Percentiles rank a stretch among this genome's conserved stretches.
Conservation (phyloP, 2,329 filamentous ascomycete species). For the Sporothrix euskadiensis region DNA sequence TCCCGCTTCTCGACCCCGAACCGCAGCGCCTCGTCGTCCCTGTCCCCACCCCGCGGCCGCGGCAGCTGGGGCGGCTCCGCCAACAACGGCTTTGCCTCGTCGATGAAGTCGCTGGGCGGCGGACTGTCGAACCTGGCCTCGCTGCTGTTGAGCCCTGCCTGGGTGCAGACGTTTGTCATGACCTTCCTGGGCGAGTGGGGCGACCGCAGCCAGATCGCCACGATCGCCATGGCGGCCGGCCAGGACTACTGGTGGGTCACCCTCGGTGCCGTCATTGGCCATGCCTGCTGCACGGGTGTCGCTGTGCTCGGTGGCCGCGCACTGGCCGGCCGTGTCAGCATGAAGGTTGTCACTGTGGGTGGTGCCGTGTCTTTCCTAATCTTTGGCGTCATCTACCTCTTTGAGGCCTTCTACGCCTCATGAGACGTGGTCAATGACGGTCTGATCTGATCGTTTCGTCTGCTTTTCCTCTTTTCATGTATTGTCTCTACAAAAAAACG, state of each 20-base stretch:
- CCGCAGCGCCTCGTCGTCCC: slow-evolving; percentile 77
- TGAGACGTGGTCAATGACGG: neutral
- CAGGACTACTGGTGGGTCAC: slow-evolving; percentile 99
- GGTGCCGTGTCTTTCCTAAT: slow-evolving; percentile 86
- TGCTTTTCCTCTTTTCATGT: neutral
- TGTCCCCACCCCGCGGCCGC: slow-evolving; percentile 62
- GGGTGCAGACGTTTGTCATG: slow-evolving; percentile 99
- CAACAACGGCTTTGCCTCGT: slow-evolving; percentile 51
- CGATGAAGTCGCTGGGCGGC: slow-evolving; percentile 52
- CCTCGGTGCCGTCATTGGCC: slow-evolving; percentile 79
- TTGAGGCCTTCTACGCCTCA: slow-evolving; percentile 67
- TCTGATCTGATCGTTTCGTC: neutral
- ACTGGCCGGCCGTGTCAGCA: slow-evolving; percentile 88
- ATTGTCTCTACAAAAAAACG: neutral
- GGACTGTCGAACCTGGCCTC: slow-evolving; percentile 86
- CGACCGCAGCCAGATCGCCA: slow-evolving; percentile 95
- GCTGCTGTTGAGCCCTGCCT: slow-evolving; percentile 86
- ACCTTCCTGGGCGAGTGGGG: slow-evolving; percentile 99
- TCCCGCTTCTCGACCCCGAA: slow-evolving; percentile 78
- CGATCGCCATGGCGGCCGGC: slow-evolving; percentile 96
- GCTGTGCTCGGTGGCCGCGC: slow-evolving; percentile 91
- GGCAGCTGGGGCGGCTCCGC: slow-evolving; percentile 48
- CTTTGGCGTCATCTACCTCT: slow-evolving; percentile 88
- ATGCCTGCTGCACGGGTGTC: slow-evolving; percentile 84
- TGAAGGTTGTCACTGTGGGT: slow-evolving; percentile 92